These are phyloP conservation scores for Diaporthe sp. DNA, from an alignment of 2,329 filamentous ascomycete species.

Conservation along the genomic window DNA sequence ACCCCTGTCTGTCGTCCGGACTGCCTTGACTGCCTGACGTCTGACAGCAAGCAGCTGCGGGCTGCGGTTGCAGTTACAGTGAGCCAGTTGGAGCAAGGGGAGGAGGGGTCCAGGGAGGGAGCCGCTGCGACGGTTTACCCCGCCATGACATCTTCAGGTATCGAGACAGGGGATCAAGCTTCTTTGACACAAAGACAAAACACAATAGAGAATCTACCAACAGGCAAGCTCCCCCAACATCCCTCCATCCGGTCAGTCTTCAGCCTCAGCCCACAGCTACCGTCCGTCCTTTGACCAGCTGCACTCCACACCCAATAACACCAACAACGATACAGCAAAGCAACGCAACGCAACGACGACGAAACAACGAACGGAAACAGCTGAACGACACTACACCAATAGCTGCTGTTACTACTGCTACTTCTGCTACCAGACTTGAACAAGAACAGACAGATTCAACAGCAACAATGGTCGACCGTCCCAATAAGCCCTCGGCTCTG, in stretches of 20 bases:
- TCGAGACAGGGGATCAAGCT: constrained; percentile 40
- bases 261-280: constrained; percentile 14
- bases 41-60: constrained; percentile 21
- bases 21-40: neutral
- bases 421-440: neutral
- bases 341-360: constrained; percentile 2
- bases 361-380: neutral
- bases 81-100: neutral
- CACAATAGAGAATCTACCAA: constrained; percentile 26
- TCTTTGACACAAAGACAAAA: constrained; percentile 32
- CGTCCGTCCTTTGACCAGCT: neutral
- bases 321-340: constrained; percentile 19
- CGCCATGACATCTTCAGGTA: constrained; percentile 42
- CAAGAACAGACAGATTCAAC: constrained; percentile 11
- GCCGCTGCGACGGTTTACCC: constrained; percentile 34
- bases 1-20: constrained; percentile 22
- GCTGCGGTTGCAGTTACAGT: neutral
- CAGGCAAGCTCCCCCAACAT: constrained; percentile 34
- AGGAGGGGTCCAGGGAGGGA: constrained; percentile 26
- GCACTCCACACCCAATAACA: constrained; percentile 13
- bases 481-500: constrained; percentile 85
- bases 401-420: neutral
- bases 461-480: constrained; percentile 79
- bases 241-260: constrained; percentile 1
- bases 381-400: neutral